Evolutionary conservation across 768 basidiomycete genomes (phyloP).

Genomic region (Ramaria rubella): DNA sequence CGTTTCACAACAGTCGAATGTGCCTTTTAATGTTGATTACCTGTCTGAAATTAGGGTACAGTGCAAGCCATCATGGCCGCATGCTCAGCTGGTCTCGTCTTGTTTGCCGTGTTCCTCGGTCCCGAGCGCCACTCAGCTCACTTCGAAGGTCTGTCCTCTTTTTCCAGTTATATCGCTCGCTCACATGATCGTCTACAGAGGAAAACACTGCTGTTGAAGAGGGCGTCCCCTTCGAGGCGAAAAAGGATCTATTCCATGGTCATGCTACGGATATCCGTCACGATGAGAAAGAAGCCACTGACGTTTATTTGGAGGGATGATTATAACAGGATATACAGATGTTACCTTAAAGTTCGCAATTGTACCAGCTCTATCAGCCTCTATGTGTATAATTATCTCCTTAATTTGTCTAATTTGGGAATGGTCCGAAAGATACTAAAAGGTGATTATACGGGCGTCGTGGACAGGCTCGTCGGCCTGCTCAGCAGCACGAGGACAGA

Average conservation of each 20-base stretch:
- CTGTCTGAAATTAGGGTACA: background rate
- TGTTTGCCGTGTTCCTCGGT: background rate
- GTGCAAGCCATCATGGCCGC: constrained; percentile 4
- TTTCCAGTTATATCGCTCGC: background rate
- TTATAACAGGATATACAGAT: too few relatives aligned
- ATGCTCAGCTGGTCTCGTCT: background rate
- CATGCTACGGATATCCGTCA: background rate
- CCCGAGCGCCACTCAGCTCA: background rate
- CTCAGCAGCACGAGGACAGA: too few relatives aligned
- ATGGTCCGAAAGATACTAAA: too few relatives aligned
- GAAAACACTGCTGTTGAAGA: background rate
- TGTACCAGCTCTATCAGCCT: too few relatives aligned
- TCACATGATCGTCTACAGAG: background rate
- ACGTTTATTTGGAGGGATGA: too few relatives aligned
- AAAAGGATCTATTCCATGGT: background rate
- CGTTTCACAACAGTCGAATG: background rate
- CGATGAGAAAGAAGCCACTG: too few relatives aligned
- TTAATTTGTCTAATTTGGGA: too few relatives aligned
- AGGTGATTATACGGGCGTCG: too few relatives aligned
- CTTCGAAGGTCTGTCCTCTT: background rate
- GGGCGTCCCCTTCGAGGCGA: background rate
- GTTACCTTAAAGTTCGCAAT: too few relatives aligned
- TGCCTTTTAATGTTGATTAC: background rate
- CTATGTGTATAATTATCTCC: too few relatives aligned
- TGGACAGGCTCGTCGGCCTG: too few relatives aligned